Evolutionary conservation across 140 eudicot species (phyloP), one percentile per base, ranked within the genome.

Genomic region (Bidens hawaiensis): DNA sequence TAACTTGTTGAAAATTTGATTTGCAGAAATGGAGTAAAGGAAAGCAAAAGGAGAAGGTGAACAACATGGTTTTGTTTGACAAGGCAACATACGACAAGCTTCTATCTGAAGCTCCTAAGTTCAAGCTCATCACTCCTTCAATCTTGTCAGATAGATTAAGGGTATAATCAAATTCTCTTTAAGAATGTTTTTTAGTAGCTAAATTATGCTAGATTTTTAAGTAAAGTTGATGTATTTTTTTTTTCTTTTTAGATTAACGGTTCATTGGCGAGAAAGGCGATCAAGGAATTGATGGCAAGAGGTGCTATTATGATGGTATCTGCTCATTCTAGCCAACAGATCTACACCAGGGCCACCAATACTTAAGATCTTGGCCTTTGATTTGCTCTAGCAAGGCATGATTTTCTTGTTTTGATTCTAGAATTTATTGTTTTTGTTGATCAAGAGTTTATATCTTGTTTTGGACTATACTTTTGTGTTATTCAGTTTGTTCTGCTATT

Each of bases 11-110:
- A 13, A 14, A 9, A 16, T 17, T 48, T 62, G 52, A 27, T 25
- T 27, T 67, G 34, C 75, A 77, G 82, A 77, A 77, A 8, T 77
- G 82, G 82, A 77, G 78, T 67, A 77, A 77, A 17, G 82, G 82
- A 22, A 77, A 77, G 65, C 82, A 77, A 71, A 77, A 77, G 82
- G 82, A 77, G 75, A 77, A 77, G 75, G 78, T 77, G 71, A 77
- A 77, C 78, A 77, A 72, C 52, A 65, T 71, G 82, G 83, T 78
- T 11, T 22, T 78, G 13, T 19, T 54, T 7, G 61, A 54, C 61
- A 54, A 54, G 34, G 61, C 61, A 15, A 54, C 61, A n/a, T 54
- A 54, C 17, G 61, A 54, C 61, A 54, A 54, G 22, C 61, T 54
- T 54, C 61, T 54, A 26, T 54, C 61, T 3, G 83, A 72, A 55